These are phyloP conservation scores for Bacidia gigantensis DNA, from an alignment of 495 filamentous ascomycete genomes.

Conservation along the genomic window DNA sequence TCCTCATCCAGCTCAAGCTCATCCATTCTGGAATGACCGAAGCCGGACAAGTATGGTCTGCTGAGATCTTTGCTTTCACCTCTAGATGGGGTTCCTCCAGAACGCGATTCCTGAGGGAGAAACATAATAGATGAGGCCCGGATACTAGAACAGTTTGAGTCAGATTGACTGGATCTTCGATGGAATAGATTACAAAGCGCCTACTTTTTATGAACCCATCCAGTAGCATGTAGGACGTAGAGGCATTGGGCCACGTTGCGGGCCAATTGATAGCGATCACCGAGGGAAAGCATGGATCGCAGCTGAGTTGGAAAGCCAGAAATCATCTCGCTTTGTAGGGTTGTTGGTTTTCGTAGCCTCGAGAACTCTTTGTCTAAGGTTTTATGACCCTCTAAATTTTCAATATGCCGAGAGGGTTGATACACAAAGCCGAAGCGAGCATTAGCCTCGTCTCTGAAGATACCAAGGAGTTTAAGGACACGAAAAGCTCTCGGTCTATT, in stretches of 20 bases:
- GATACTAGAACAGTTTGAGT: background rate
- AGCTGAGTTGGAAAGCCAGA: background rate
- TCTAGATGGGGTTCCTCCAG: background rate
- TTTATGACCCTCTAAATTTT: background rate
- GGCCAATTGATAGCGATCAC: background rate
- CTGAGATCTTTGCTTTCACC: background rate
- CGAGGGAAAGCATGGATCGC: background rate
- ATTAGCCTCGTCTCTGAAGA: conserved; percentile 1
- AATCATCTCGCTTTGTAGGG: background rate
- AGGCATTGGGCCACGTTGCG: background rate
- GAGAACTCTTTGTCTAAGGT: background rate
- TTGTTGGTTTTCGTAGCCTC: background rate
- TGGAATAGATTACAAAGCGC: background rate
- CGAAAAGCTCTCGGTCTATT: conserved; percentile 3
- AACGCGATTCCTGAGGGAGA: background rate
- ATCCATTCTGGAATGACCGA: background rate
- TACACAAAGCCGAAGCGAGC: conserved; percentile 4
- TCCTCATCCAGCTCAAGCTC: background rate
- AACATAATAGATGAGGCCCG: background rate
- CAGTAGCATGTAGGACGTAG: background rate
- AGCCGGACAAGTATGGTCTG: background rate
- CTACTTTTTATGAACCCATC: conserved; percentile 1
- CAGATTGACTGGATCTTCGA: background rate
- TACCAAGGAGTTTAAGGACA: background rate
- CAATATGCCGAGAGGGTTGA: background rate